Conservation (phyloP, 441 rosid genomes). For the Populus trichocarpa region DNA sequence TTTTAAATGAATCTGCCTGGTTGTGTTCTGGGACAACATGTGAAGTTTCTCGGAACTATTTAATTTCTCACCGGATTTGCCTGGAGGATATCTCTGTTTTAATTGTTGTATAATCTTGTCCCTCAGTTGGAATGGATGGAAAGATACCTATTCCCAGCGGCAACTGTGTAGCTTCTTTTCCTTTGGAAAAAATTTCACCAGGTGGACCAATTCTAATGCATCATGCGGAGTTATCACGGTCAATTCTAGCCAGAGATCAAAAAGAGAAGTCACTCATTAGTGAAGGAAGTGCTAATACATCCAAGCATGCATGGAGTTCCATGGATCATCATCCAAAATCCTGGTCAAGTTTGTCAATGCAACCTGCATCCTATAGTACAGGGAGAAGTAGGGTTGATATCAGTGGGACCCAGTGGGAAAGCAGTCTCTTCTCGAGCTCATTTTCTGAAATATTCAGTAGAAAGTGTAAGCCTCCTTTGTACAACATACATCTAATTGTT, state of each 20-base stretch:
- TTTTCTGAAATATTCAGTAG: conserved; percentile 53
- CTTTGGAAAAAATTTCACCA: conserved; percentile 31
- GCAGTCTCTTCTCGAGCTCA: conserved; percentile 72
- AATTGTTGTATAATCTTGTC: conserved; percentile 11
- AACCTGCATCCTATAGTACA: conserved; percentile 25
- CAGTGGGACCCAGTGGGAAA: conserved; percentile 45
- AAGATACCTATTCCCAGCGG: conserved; percentile 23
- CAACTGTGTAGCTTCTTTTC: conserved; percentile 41
- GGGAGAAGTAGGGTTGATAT: conserved; percentile 27
- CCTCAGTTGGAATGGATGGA: conserved; percentile 30
- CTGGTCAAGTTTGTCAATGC: conserved; percentile 30
- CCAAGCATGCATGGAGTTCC: conserved; percentile 33
- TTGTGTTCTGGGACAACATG: not conserved
- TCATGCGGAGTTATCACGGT: conserved; percentile 32
- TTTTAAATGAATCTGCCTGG: conserved; percentile 4
- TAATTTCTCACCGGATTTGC: not conserved
- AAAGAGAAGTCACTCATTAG: conserved; percentile 30
- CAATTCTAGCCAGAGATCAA: conserved; percentile 31
- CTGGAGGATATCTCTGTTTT: conserved; percentile 10
- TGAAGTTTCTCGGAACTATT: not conserved
- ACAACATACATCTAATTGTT: not conserved
- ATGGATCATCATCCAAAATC: conserved; percentile 31
- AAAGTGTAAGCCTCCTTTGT: conserved; percentile 42
- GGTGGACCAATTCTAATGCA: conserved; percentile 20
- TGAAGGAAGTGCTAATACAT: conserved; percentile 31